Evolutionary conservation across 257 asterid genomes (phyloP).

Genomic region (Fraxinus cuspidata): DNA sequence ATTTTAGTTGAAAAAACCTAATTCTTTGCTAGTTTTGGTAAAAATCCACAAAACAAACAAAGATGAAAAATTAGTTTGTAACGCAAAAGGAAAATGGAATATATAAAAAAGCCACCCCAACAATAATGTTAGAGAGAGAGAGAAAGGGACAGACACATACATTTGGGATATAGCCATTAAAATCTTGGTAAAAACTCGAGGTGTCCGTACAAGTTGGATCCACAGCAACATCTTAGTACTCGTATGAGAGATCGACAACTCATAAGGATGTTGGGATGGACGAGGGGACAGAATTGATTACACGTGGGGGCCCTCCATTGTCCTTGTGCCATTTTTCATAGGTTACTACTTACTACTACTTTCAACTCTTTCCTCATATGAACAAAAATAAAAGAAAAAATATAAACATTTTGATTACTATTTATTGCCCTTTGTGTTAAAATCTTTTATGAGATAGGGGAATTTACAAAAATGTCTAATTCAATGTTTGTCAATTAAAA

Average conservation of each 20-base stretch:
- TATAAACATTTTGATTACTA: too few relatives aligned
- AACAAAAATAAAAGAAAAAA: too few relatives aligned
- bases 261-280: conserved; percentile 24
- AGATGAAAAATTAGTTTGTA: conserved; percentile 10
- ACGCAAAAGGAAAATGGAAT: neutral
- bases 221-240: conserved; percentile 13
- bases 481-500: too few relatives aligned
- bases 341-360: too few relatives aligned
- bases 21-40: conserved; percentile 50
- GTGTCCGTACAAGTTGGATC: conserved; percentile 26
- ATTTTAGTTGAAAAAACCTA: conserved; percentile 26
- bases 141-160: neutral
- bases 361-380: too few relatives aligned
- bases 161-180: neutral
- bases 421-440: too few relatives aligned
- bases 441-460: too few relatives aligned
- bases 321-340: neutral
- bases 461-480: too few relatives aligned
- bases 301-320: neutral
- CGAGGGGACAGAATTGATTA: neutral
- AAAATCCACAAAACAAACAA: conserved; percentile 26
- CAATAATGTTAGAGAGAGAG: neutral
- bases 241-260: conserved; percentile 45
- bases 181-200: neutral
- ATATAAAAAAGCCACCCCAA: neutral